Evolutionary conservation across 148 eudicot species (phyloP), one percentile per base, ranked within the genome.

Genomic region (Silene uniflora): DNA sequence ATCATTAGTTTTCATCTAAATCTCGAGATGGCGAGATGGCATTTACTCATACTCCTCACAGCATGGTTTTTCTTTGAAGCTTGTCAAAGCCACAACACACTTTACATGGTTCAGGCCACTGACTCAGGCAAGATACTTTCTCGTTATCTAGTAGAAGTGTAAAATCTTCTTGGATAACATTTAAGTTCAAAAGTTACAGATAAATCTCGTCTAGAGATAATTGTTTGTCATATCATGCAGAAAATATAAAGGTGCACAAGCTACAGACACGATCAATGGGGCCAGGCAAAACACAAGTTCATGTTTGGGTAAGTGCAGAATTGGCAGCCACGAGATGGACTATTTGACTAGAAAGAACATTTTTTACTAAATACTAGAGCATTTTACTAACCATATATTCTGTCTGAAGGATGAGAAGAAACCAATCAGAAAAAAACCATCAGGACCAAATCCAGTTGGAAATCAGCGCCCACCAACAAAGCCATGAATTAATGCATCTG

Each of bases 401-500:
- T 69, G n/a, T 65, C 56, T 59, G 82, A 86, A 88, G 91, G 88
- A 42, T 73, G 73, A 83, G 72, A 73, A 68, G 77, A 75, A 85
- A 79, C 85, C 76, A 76, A 27, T 83, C 64, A 82, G 76, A 18
- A 87, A 89, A 77, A 76, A 80, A 7, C 88, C 92, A 71, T 88
- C 91, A 18, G 87, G 89, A 75, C 90, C 90, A 6, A 89, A 89
- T 80, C 92, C 92, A 29, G 82, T 71, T 10, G 90, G 89, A 73
- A 88, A 88, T 72, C 82, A 82, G 14, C 81, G 75, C 55, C 89
- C 88, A 76, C 90, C 89, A 78, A 75, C 87, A 76, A 88, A 79
- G 74, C 29, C 81, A 72, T 91, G 85, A 90, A 70, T 49, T 62
- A 72, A 75, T 35, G 69, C 74, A 16, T 64, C 66, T 24, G 62